Evolutionary conservation across 2,329 filamentous ascomycete species (phyloP), one percentile per base, ranked within the genome.

Genomic region (Fusarium sp.): DNA sequence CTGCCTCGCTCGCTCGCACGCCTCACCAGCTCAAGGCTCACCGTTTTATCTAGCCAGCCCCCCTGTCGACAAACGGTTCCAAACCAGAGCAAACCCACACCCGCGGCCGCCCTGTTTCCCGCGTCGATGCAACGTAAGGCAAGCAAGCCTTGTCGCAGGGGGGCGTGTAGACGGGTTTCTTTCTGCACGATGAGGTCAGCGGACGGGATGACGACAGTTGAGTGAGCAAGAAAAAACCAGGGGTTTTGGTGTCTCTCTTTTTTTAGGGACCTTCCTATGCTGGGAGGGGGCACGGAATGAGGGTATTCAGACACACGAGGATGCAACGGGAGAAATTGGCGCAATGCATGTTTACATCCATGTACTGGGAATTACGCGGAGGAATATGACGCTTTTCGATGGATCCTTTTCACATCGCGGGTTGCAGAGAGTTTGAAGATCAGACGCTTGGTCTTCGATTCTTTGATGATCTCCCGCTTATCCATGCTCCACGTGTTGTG

Each of bases 141-240:
- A 23, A 23, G n/a, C n/a, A 23, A 27, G 54, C 20, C 30, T 35
- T 58, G 34, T 37, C 23, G 16, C 54, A 58, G 32, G 30, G 25
- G 41, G 41, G 52, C 57, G 52, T 66, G 72, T 43, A 58, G 63
- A 32, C 34, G 65, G 32, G 23, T 13, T 48, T 23, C 6, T 16
- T 45, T 25, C 67, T 76, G 79, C 78, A 74, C 75, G 70, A 80
- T 80, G 79, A 80, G 79, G 79, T 80, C 79, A 80, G 71, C 18
- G 70, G 66, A 32, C 71, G 73, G 73, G 75, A 79, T 79, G 77
- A 79, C 77, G 77, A 79, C 69, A 79, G 14, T 10, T 10, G 7
- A 48, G 45, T 50, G 25, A 30, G 45, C 45, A n/a, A 20, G 16
- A 30, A 30, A 30, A 52, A n/a, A 18, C 23, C 45, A 50, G 48